phyloP scores from a whole-genome alignment of 2,329 filamentous ascomycete species.

The Aureobasidium sp. region DNA sequence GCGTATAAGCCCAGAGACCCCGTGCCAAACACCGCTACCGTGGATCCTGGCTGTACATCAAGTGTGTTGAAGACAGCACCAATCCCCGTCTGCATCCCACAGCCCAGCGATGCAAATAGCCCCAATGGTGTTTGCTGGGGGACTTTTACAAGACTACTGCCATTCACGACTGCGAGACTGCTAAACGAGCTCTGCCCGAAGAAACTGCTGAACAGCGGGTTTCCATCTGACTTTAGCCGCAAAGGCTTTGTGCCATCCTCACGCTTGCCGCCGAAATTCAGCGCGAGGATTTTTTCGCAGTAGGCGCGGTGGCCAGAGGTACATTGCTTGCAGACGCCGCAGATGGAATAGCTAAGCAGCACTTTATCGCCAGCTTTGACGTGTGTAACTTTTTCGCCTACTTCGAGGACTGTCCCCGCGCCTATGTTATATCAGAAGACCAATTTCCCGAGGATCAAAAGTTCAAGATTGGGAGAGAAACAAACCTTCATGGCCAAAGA shows the following conservation, averaged over 20 bases:
- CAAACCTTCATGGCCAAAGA: slow-evolving; percentile 22
- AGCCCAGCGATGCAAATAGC: slow-evolving; percentile 38
- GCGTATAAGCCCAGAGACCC: slow-evolving; percentile 43
- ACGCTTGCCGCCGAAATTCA: slow-evolving; percentile 31
- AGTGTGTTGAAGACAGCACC: slow-evolving; percentile 37
- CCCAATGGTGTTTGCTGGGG: not conserved
- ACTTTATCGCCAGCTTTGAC: slow-evolving; percentile 33
- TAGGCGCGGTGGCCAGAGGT: slow-evolving; percentile 38
- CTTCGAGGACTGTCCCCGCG: not conserved
- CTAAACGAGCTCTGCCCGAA: slow-evolving; percentile 36
- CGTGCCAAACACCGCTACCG: slow-evolving; percentile 38
- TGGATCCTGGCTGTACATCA: slow-evolving; percentile 30
- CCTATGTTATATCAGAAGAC: not conserved
- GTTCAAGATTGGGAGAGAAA: too few species aligned
- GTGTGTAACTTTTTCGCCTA: not conserved
- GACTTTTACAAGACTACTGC: not conserved
- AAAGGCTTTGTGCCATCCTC: not conserved
- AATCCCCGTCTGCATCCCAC: slow-evolving; percentile 41
- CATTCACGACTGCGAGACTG: slow-evolving; percentile 26
- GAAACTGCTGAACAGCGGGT: slow-evolving; percentile 25
- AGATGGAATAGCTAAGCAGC: slow-evolving; percentile 38
- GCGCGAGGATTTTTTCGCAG: slow-evolving; percentile 38
- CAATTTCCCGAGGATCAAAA: too few species aligned
- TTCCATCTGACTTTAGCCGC: not conserved
- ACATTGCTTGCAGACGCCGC: slow-evolving; percentile 40